Base-by-base conservation (phyloP, 805 yeast species). In the Yarrowia bubula region DNA sequence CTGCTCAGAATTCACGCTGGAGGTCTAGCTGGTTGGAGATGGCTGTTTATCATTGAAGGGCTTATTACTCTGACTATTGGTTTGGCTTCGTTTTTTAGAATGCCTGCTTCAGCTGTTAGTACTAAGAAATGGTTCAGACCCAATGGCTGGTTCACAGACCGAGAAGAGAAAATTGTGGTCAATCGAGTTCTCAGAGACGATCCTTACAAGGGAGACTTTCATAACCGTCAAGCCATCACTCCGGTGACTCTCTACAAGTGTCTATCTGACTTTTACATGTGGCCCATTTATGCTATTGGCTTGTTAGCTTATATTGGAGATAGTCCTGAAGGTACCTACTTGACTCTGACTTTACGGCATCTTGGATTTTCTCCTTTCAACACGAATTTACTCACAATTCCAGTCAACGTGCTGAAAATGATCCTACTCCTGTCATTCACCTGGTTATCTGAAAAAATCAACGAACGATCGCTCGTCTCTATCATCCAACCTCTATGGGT, bases 131-230 rank as follows among this genome's bases (percentile, higher is more conserved):
- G 80, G 77, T 80, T 75, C 68, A 77, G 82, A 48, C 77, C 77
- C 8, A 79, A 81, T 14, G 87, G 87, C 37, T 79, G 83, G 83
- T 79, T 79, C 67, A 79, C 81, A 10, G 83, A 82, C 1, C 73
- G 83, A 47, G 87, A 86, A 66, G 84, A 82, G 71, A 80, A 81
- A 67, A 84, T 86, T 64, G 75, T 84, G 37, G 87, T 84, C 57
- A 85, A 84, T 71, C 77, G 84, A 67, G 78, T 86, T 2, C 73
- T 86, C 61, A 75, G 88, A 68, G 89, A 86, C 71, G 90, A 86
- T 70, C 89, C 89, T 18, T 70, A 80, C 8, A 82, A 82, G 76
- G 87, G 88, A 22, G 87, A 84, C 67, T 84, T 85, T 87, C 78
- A 85, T 71, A 85, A 85, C 70, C 77, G 87, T 70, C 82, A 83